Evolutionary conservation across 257 asterid species (phyloP), one percentile per base, ranked within the genome.

Genomic region (Ilex aquifolium): DNA sequence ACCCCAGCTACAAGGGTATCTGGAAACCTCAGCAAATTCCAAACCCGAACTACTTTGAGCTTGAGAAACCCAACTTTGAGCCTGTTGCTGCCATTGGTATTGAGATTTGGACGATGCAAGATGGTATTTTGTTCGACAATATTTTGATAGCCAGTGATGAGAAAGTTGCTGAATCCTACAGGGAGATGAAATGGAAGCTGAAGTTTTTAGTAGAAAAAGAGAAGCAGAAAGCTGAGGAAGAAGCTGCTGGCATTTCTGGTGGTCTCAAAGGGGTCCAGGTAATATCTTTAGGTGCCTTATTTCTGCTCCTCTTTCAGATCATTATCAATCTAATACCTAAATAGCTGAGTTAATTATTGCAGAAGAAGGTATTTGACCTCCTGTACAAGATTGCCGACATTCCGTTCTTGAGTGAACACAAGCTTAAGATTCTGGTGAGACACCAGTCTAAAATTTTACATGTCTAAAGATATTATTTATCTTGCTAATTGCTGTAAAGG

Each of bases 81-180:
- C 96, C 97, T 52, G 82, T 92, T 69, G 96, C 99, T 11, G 99
- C 99, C 44, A 53, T 89, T 62, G 99, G 99, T n/a, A 87, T 92
- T 72, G 99, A 92, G 82, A 89, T 92, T 60, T 92, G 97, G 99
- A 89, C 97, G 31, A 90, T 92, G 99, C 97, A 89, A 64, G 97
- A 89, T 66, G 99, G 99, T 15, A 83, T 92, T 39, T 69, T 89
- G 76, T 92, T 92, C n/a, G 99, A 92, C 77, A 92, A 87, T 69
- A 64, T 92, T 69, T 64, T 92, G 85, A 82, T 92, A 4, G 82
- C 88, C 6, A 72, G 83, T 10, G 79, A 73, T 60, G 99, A 92
- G 60, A 72, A 72, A 51, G 88, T 65, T 13, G 99, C 97, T 10
- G 95, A 85, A 69, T 76, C 82, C 31, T 77, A 79, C 80, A 71